A percentile compares a stretch with the other conserved stretches of the same genome.
Conservation (phyloP, 352 stramenopile species). For the Phytophthora cryptogea region DNA sequence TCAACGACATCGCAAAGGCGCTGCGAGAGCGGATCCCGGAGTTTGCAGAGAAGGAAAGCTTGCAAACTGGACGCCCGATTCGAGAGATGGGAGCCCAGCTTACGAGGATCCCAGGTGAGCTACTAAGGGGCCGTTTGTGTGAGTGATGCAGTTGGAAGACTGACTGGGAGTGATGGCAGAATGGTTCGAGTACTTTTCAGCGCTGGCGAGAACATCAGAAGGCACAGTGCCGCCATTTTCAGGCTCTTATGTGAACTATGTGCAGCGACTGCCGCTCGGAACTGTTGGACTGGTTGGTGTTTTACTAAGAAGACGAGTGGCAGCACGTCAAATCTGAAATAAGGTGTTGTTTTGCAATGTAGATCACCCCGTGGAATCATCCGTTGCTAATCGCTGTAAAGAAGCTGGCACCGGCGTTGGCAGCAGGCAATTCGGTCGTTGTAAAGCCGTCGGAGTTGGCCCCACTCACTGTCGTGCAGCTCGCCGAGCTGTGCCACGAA, state of each 20-base stretch:
- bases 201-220: slow-evolving; percentile 68
- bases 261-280: slow-evolving; percentile 59
- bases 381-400: slow-evolving; percentile 81
- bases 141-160: background rate
- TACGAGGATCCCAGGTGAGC: slow-evolving; percentile 41
- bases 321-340: slow-evolving; percentile 1
- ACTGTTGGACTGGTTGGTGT: slow-evolving; percentile 51
- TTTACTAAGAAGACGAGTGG: background rate
- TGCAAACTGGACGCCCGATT: slow-evolving; percentile 66
- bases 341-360: background rate
- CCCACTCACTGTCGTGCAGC: slow-evolving; percentile 56
- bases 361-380: slow-evolving; percentile 87
- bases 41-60: slow-evolving; percentile 61
- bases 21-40: slow-evolving; percentile 45
- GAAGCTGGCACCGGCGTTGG: slow-evolving; percentile 68
- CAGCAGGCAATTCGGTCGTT: slow-evolving; percentile 81
- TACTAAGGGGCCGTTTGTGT: background rate
- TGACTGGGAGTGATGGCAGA: slow-evolving; percentile 31
- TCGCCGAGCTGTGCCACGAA: slow-evolving; percentile 44
- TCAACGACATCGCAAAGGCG: slow-evolving; percentile 45
- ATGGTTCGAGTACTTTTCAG: slow-evolving; percentile 87
- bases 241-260: slow-evolving; percentile 59
- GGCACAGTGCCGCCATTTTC: slow-evolving; percentile 69
- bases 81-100: slow-evolving; percentile 63
- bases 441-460: slow-evolving; percentile 88